Evolutionary conservation across 306 rosid genomes (phyloP), one percentile per base, ranked within the genome.

Genomic region (Pterocarpus macrocarpus): DNA sequence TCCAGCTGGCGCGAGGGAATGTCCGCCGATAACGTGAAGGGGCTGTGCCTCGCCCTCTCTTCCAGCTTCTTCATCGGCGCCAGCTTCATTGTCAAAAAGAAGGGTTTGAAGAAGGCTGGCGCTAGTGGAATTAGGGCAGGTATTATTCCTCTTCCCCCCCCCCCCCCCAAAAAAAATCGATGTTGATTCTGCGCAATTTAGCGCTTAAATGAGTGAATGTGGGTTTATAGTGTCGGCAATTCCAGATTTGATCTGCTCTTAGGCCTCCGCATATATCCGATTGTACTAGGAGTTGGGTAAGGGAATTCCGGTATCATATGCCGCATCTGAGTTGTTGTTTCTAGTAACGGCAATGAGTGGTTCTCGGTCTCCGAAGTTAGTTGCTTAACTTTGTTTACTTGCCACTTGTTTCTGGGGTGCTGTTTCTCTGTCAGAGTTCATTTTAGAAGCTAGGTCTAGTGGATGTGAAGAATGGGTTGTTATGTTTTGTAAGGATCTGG

Each of bases 31-130:
- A 94, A 94, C 61, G 39, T 94, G 3, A 94, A 92, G 58, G 98
- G 98, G 49, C 76, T 94, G 35, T 74, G 86, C 57, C 95, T 94
- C 36, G 98, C 90, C 76, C 90, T 94, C 16, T 94, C 98, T 1
- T 94, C 98, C 0, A 94, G 98, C 82, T 75, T 94, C 61, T 94
- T 94, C 72, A 94, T 94, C 52, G 98, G 98, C 16, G 95, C 93
- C 35, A 92, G 97, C 68, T 94, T 94, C 87, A 94, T 94, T 76
- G 97, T 94, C 35, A 94, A 94, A 71, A 94, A 94, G 77, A 94
- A 94, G 86, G 98, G 98, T 7, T 83, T 92, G 87, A 92, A 94
- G 90, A 94, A 83, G 76, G 98, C 98, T n/a, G 98, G 92, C 28
- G 93, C 98, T 44, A 85, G 92, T 44, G 98, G 98, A 78, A 47